A percentile compares a stretch with the other conserved stretches of the same genome.
phyloP scores from a whole-genome alignment of 1,284 basidiomycete species.

The Pseudozyma hubeiensis region DNA sequence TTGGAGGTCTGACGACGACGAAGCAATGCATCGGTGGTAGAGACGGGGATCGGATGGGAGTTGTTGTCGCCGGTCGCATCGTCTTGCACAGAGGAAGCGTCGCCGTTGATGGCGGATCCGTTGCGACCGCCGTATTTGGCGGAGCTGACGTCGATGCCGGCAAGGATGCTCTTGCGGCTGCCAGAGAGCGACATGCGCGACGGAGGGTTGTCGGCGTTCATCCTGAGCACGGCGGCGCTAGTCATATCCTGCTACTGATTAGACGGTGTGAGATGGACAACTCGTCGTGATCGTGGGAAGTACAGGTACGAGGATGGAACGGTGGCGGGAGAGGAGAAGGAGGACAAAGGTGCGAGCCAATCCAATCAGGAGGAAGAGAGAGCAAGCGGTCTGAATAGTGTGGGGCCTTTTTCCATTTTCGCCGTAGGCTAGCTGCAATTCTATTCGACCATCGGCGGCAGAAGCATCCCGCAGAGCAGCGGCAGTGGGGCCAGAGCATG shows the following conservation, averaged over 20 bases:
- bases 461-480: too few species aligned
- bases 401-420: too few species aligned
- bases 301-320: too few species aligned
- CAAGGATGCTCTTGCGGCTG: slow-evolving; percentile 43
- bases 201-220: slow-evolving; percentile 20
- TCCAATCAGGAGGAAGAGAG: too few species aligned
- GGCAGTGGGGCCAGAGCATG: too few species aligned
- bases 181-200: slow-evolving; percentile 25
- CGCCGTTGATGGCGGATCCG: slow-evolving; percentile 1
- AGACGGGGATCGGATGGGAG: slow-evolving; percentile 34
- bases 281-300: too few species aligned
- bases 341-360: too few species aligned
- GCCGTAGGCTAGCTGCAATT: too few species aligned
- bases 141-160: slow-evolving; percentile 32
- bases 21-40: slow-evolving; percentile 50
- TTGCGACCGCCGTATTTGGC: slow-evolving; percentile 3
- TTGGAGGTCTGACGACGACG: slow-evolving; percentile 18
- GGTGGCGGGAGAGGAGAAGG: too few species aligned
- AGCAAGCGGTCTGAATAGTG: too few species aligned
- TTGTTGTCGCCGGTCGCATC: slow-evolving; percentile 15
- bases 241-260: slow-evolving; percentile 18
- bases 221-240: slow-evolving; percentile 45
- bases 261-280: background rate
- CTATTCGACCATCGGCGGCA: too few species aligned
- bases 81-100: slow-evolving; percentile 6